Evolutionary conservation across 768 basidiomycete species (phyloP).

Genomic region (Pleurotus sapidus): DNA sequence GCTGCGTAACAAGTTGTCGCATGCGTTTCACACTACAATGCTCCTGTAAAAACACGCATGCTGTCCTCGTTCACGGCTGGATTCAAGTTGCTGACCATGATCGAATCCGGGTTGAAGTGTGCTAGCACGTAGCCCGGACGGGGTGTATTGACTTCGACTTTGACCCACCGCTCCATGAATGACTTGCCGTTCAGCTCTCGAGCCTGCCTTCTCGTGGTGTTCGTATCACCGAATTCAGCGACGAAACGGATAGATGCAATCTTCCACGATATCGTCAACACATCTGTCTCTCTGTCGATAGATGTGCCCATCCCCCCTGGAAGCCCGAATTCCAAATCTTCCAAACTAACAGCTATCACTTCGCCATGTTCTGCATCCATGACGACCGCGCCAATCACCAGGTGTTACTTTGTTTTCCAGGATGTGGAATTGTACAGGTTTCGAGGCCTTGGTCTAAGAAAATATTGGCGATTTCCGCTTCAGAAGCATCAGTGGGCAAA

Average conservation of each 20-base stretch:
- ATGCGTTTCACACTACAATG: conserved; percentile 17
- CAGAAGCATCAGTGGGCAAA: conserved; percentile 37
- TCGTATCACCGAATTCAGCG: conserved; percentile 36
- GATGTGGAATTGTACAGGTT: conserved; percentile 26
- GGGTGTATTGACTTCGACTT: conserved; percentile 35
- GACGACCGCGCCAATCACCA: conserved; percentile 27
- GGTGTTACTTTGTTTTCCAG: conserved; percentile 24
- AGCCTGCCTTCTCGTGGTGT: conserved; percentile 30
- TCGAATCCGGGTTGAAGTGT: conserved; percentile 25
- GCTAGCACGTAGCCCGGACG: conserved; percentile 26
- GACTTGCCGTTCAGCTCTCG: conserved; percentile 32
- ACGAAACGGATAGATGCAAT: conserved; percentile 41
- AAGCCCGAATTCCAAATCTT: conserved; percentile 45
- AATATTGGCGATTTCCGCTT: conserved; percentile 37
- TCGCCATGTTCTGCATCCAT: conserved; percentile 38
- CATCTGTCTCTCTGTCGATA: conserved; percentile 27
- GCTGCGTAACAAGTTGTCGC: conserved; percentile 14
- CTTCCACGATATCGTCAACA: conserved; percentile 50
- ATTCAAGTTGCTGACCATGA: conserved; percentile 44
- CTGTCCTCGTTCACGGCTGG: conserved; percentile 17
- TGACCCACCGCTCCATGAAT: conserved; percentile 40
- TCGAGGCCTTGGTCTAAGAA: conserved; percentile 43
- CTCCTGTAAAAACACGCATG: conserved; percentile 27
- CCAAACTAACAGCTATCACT: conserved; percentile 38
- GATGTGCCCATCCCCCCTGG: conserved; percentile 39